These are phyloP conservation scores for Huiozyma naganishii DNA, from an alignment of 805 yeast species.

Conservation along the genomic window DNA sequence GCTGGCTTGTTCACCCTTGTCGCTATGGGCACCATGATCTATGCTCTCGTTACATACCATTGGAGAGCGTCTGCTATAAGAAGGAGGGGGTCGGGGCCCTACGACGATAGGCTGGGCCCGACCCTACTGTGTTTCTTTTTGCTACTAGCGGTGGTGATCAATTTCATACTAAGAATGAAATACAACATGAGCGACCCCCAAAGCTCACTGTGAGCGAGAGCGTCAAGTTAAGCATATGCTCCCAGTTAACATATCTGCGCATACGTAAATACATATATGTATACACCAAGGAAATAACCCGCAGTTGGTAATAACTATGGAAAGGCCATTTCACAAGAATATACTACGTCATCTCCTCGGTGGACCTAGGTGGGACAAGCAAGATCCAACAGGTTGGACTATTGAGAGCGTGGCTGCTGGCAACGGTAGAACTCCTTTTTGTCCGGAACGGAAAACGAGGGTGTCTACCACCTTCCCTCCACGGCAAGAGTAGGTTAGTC, in stretches of 20 bases:
- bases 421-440: no score
- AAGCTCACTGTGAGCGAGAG: not conserved
- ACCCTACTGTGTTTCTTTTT: conserved; percentile 92
- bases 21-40: conserved; percentile 96
- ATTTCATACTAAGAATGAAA: conserved; percentile 64
- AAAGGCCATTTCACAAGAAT: no score
- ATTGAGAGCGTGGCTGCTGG: no score
- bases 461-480: no score
- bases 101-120: conserved; percentile 97
- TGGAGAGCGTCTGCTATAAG: conserved; percentile 99
- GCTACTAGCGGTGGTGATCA: conserved; percentile 84
- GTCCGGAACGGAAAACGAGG: no score
- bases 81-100: conserved; percentile 97
- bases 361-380: no score
- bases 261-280: not conserved
- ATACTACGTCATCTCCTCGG: no score
- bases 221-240: not conserved
- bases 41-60: conserved; percentile 91
- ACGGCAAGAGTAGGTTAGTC: no score
- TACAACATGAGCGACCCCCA: not conserved
- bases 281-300: not conserved
- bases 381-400: no score
- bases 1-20: conserved; percentile 92
- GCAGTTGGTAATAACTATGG: no score
- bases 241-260: not conserved